Conservation (phyloP, 2,329 filamentous ascomycete species). For the Tolypocladium paradoxum region DNA sequence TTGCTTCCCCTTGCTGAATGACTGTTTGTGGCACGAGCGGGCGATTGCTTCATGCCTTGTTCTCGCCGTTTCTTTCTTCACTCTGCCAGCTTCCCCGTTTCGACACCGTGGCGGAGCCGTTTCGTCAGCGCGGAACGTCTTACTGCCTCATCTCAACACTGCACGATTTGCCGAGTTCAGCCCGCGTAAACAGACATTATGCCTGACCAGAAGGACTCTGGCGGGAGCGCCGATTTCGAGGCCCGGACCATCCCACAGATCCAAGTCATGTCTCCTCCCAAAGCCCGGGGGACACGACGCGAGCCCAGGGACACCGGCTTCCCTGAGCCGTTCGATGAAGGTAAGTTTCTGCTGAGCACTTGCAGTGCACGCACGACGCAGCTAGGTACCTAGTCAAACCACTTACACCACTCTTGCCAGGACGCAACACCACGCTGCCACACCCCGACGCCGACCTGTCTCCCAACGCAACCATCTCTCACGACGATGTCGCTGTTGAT, state of each 20-base stretch:
- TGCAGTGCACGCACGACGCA: neutral
- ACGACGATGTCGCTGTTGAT: constrained; percentile 38
- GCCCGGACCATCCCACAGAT: constrained; percentile 10
- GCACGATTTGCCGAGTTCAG: neutral
- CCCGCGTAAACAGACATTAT: neutral
- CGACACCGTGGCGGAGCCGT: neutral
- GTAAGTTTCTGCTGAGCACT: constrained; percentile 21
- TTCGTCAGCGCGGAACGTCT: neutral
- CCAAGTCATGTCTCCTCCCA: constrained; percentile 16
- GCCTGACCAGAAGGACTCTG: neutral
- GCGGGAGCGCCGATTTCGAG: constrained; percentile 1
- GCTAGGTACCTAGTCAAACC: neutral
- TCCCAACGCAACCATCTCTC: constrained; percentile 44
- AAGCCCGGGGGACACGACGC: constrained; percentile 11
- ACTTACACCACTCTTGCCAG: constrained; percentile 15
- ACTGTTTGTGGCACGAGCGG: neutral
- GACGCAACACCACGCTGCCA: constrained; percentile 48
- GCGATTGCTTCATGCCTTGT: neutral
- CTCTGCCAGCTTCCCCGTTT: neutral
- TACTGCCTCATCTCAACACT: neutral
- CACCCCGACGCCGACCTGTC: constrained; percentile 52
- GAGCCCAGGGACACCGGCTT: constrained; percentile 36
- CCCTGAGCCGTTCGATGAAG: constrained; percentile 36
- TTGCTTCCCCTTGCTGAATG: neutral
- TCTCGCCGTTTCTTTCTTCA: neutral